A percentile compares a stretch with the other conserved stretches of the same genome.
Conservation (phyloP, 805 yeast genomes). For the Metschnikowia anglica region DNA sequence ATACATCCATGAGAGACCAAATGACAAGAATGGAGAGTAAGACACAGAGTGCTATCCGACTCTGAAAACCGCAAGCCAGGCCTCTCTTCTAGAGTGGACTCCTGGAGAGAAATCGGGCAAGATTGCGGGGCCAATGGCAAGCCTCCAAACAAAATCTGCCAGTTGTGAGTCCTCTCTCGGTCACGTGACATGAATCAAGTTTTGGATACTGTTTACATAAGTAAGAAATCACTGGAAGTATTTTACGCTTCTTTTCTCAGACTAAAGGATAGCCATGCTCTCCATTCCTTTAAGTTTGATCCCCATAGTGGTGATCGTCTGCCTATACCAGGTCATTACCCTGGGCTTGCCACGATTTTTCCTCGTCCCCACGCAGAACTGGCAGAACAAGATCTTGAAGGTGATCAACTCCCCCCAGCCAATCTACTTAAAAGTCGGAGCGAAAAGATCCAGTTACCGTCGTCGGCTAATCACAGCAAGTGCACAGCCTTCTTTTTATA, state of each 20-base stretch:
- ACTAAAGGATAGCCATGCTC: not conserved
- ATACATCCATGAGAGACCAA: no score
- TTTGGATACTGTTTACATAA: no score
- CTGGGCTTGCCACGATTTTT: conserved; percentile 34
- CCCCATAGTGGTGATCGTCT: conserved; percentile 14
- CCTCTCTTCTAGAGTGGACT: no score
- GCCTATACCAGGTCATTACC: conserved; percentile 23
- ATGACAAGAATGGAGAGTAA: no score
- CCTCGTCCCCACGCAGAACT: conserved; percentile 39
- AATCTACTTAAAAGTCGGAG: conserved; percentile 36
- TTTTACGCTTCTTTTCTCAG: not conserved
- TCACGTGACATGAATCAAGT: no score
- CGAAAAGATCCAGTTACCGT: conserved; percentile 39
- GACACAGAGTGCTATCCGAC: no score
- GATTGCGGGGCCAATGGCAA: no score
- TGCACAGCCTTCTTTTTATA: conserved; percentile 37
- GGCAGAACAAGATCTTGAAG: conserved; percentile 35
- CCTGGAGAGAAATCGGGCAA: no score
- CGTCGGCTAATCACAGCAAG: conserved; percentile 40
- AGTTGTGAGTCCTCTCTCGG: no score
- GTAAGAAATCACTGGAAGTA: no score
- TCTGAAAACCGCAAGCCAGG: no score
- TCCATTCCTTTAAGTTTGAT: conserved; percentile 6
- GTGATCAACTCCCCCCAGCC: conserved; percentile 36
- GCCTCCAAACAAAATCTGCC: no score